Conservation (phyloP, 2,329 filamentous ascomycete species). For the Aciculosporium take region DNA sequence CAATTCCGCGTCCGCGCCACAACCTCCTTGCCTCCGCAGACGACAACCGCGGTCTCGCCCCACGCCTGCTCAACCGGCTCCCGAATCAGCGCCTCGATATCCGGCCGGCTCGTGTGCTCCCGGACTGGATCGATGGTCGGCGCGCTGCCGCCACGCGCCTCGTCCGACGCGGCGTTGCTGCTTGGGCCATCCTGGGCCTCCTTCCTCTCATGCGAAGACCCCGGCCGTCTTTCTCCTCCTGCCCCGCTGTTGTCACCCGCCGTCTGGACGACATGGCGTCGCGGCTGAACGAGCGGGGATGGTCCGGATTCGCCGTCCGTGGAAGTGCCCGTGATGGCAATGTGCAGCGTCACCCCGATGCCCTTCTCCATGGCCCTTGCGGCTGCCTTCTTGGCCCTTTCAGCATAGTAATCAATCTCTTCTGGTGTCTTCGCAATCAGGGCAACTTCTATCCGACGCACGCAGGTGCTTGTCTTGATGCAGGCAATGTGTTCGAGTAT, state of each 20-base stretch:
- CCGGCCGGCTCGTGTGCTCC: conserved; percentile 32
- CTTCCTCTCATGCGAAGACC: not conserved
- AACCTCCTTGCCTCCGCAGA: conserved; percentile 43
- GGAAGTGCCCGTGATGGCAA: conserved; percentile 35
- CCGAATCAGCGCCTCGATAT: conserved; percentile 37
- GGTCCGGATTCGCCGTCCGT: conserved; percentile 1
- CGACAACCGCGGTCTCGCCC: conserved; percentile 46
- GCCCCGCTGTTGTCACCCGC: not conserved
- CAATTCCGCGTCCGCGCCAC: conserved; percentile 39
- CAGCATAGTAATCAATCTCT: conserved; percentile 41
- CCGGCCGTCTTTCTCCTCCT: not conserved
- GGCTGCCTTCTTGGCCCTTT: conserved; percentile 31
- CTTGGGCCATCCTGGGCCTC: not conserved
- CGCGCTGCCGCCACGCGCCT: not conserved
- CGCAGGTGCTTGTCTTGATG: conserved; percentile 28
- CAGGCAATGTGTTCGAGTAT: conserved; percentile 41
- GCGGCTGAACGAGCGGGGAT: conserved; percentile 3
- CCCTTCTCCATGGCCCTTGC: conserved; percentile 26
- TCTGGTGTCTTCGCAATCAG: conserved; percentile 35
- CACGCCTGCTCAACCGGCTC: conserved; percentile 40
- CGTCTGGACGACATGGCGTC: not conserved
- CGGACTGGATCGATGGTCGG: conserved; percentile 21
- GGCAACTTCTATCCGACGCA: conserved; percentile 37
- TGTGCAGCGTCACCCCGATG: conserved; percentile 35
- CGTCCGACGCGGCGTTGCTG: not conserved